phyloP scores from a whole-genome alignment of 1,139 yeast genomes.

The Dujonia santamariae region DNA sequence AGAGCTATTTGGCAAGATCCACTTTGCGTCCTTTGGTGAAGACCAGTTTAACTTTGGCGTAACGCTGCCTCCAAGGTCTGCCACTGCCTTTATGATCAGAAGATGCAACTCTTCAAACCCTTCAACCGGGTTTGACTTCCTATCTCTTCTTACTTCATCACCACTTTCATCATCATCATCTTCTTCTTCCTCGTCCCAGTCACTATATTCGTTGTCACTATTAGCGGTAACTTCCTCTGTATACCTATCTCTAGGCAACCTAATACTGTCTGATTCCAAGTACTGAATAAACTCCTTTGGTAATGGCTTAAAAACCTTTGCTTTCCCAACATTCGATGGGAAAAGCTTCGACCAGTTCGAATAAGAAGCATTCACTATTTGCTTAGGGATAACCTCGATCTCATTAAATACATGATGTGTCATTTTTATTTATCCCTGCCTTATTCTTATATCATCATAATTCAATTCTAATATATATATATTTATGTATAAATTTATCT shows the following conservation, averaged over 20 bases:
- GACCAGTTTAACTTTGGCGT: constrained; percentile 96
- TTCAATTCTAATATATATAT: too few relatives aligned
- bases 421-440: neutral
- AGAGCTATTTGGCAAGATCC: constrained; percentile 82
- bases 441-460: too few relatives aligned
- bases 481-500: too few relatives aligned
- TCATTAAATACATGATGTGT: constrained; percentile 24
- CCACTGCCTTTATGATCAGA: constrained; percentile 39
- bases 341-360: constrained; percentile 71
- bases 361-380: constrained; percentile 65
- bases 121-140: constrained; percentile 36
- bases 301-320: constrained; percentile 59
- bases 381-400: constrained; percentile 41
- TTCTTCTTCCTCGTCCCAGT: constrained; percentile 54
- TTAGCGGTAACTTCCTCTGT: constrained; percentile 28
- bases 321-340: constrained; percentile 45
- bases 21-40: constrained; percentile 88
- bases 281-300: constrained; percentile 70
- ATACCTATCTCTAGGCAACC: constrained; percentile 51
- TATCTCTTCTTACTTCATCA: constrained; percentile 13
- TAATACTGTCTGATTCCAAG: constrained; percentile 72
- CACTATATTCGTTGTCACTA: constrained; percentile 67
- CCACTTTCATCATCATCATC: constrained; percentile 33
- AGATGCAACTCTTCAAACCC: constrained; percentile 60
- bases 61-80: constrained; percentile 52